Evolutionary conservation across 495 filamentous ascomycete genomes (phyloP), one percentile per base, ranked within the genome.

Genomic region (Achaetomiella virescens): DNA sequence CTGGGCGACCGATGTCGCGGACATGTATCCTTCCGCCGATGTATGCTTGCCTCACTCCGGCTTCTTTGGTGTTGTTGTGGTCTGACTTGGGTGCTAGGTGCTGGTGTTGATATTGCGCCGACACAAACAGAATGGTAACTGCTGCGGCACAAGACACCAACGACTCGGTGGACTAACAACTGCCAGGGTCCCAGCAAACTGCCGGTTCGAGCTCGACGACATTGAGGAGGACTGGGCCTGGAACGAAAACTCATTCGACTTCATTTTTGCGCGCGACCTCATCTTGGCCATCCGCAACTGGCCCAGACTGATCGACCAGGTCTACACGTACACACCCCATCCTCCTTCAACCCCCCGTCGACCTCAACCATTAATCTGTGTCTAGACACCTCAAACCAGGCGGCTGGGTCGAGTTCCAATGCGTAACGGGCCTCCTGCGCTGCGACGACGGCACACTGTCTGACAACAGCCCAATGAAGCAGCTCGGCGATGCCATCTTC

Each of bases 201-300:
- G 76, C 38, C 72, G 71, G 14, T 84, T 84, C 60, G 77, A 80
- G 57, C 68, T 83, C 31, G 79, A 84, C 57, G 81, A 84, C 54
- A 74, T 78, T 55, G 78, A 81, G 46, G 60, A 68, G 18, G 64
- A 66, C n/a, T 86, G 81, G 81, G 69, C 75, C 6, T 83, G 76
- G 66, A 57, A 65, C 8, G 62, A 67, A 6, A 67, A 79, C 46
- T 61, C 66, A 46, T 87, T 87, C 63, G 86, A 88, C 70, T 84
- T 83, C 53, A 76, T 88, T 51, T 83, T 87, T 66, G 70, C 81
- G 6, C 50, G 50, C 50, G 50, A 53, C 29, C 50, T 53, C 25
- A 53, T 53, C 27, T 18, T 53, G 9, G 17, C 50, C 40, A 8
- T 53, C 14, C 50, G 50, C 18, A 20, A 53, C 40, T 53, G 38